Evolutionary conservation across 108 stramenopile species (phyloP), one percentile per base, ranked within the genome.

Genomic region (Pinguiococcus pyrenoidosus): DNA sequence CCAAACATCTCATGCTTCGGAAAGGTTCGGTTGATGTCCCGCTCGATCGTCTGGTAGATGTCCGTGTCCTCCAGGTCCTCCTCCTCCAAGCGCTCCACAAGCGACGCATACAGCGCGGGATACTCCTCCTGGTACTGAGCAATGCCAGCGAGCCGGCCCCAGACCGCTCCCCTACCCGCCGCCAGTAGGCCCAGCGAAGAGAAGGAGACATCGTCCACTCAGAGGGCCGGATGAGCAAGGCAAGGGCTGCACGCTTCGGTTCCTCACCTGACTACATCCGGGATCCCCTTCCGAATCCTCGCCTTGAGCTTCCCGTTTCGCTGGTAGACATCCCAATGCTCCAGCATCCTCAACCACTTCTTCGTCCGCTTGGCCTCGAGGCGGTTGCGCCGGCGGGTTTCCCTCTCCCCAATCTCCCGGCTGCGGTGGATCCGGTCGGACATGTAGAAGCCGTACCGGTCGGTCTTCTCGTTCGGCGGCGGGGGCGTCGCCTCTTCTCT

Each of bases 21-120:
- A 59, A 74, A 92, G 21, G 89, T 92, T 17, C 89, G 74, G 55
- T 74, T 65, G 38, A 92, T 75, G 59, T 92, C 89, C 17, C 82
- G 64, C 29, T 83, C 80, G 49, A 88, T 92, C 24, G 18, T 12
- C 37, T 51, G 18, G 17, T 34, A 22, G 20, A 46, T 23, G 33
- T 16, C 4, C 10, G 43, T 44, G 29, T 44, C 43, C 3, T 2
- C 27, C 21, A 22, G 39, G 39, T 22, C 21, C 20, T 9, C 20
- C 39, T 2, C 22, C 20, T 40, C 39, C 39, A 3, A 13, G 37
- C 12, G 37, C 9, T 4, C 30, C 6, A 4, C 4, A 4, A 32
- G 30, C 6, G 30, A 4, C 30, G 4, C 30, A 8, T 32, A 32
- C 4, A 7, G 30, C 30, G 6, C 30, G 6, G 30, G 30, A 8